Evolutionary conservation across 2,329 filamentous ascomycete genomes (phyloP).

Genomic region (Penicillium sp.): DNA sequence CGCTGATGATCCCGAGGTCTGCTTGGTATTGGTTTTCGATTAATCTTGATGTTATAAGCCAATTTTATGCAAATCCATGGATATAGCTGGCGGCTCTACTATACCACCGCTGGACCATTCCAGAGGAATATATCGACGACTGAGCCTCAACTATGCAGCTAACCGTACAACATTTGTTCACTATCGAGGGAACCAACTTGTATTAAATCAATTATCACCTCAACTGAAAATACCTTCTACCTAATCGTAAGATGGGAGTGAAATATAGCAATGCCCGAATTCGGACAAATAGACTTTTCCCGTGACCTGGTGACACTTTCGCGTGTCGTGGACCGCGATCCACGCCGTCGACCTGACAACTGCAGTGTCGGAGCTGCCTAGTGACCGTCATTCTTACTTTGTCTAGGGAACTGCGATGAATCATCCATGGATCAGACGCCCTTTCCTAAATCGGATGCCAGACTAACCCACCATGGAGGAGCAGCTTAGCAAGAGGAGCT

Average conservation of each 20-base stretch:
- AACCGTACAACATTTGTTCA: too few relatives aligned
- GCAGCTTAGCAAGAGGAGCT: constrained; percentile 30
- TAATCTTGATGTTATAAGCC: neutral
- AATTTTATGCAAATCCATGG: neutral
- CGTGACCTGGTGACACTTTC: constrained; percentile 39
- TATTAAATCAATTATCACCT: neutral
- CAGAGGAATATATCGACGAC: too few relatives aligned
- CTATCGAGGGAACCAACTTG: too few relatives aligned
- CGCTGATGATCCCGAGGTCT: too few relatives aligned
- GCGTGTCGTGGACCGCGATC: constrained; percentile 22
- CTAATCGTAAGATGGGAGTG: neutral
- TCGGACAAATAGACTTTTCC: constrained; percentile 26
- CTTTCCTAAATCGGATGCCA: constrained; percentile 10
- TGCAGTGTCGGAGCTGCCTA: neutral
- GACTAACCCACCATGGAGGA: constrained; percentile 23
- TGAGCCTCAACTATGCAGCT: too few relatives aligned
- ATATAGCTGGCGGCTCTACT: neutral
- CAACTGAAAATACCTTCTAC: neutral
- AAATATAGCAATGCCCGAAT: neutral
- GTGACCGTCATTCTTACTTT: neutral
- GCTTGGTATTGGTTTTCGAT: too few relatives aligned
- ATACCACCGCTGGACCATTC: too few relatives aligned
- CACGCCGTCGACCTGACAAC: constrained; percentile 1
- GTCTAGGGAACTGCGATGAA: constrained; percentile 11
- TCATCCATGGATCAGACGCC: constrained; percentile 15